Conservation (phyloP, 805 yeast genomes). For the Cyberlindnera amylophila region DNA sequence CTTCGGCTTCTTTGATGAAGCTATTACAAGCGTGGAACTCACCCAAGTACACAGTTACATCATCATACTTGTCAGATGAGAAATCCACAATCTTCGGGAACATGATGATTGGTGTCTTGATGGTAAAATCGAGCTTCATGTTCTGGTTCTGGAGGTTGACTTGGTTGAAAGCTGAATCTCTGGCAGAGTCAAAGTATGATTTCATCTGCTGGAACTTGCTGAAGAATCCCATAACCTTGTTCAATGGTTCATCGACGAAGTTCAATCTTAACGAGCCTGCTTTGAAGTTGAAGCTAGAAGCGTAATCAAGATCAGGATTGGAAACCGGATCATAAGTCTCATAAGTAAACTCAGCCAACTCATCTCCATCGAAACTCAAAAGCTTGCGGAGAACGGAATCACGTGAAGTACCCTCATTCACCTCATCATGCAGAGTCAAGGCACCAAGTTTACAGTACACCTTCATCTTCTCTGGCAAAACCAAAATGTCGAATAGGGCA, state of each 20-base stretch:
- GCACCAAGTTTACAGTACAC: constrained; percentile 74
- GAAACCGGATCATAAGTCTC: constrained; percentile 69
- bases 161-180: constrained; percentile 84
- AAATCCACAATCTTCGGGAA: constrained; percentile 61
- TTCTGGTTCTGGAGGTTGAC: constrained; percentile 57
- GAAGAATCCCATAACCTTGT: constrained; percentile 61
- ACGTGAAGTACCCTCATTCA: constrained; percentile 56
- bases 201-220: constrained; percentile 82
- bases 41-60: constrained; percentile 72
- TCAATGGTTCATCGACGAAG: constrained; percentile 78
- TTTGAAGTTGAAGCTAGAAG: constrained; percentile 54
- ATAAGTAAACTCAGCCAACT: constrained; percentile 76
- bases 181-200: constrained; percentile 79
- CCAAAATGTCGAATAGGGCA: constrained; percentile 61
- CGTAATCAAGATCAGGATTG: constrained; percentile 43
- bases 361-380: constrained; percentile 75
- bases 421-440: constrained; percentile 70
- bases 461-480: constrained; percentile 76
- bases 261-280: constrained; percentile 75
- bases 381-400: constrained; percentile 60
- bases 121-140: constrained; percentile 66
- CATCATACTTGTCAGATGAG: constrained; percentile 45
- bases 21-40: constrained; percentile 69
- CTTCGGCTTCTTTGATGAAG: constrained; percentile 37
- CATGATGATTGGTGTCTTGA: constrained; percentile 79